phyloP scores from a whole-genome alignment of 352 stramenopile species.

The Thalassiosira delicatula region DNA sequence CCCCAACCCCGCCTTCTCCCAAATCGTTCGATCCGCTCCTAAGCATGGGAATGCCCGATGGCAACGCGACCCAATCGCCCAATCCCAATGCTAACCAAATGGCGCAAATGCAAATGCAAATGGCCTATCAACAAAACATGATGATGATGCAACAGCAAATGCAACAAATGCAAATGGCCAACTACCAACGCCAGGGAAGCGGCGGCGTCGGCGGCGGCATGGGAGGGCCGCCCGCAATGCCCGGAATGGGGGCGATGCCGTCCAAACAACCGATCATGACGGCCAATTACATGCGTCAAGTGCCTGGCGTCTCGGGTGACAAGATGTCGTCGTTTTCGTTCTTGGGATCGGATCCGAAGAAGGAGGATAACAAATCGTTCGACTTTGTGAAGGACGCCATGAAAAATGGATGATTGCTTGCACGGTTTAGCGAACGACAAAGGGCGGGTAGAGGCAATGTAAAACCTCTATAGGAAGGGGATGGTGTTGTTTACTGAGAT shows the following conservation, averaged over 20 bases:
- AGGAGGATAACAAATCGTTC: conserved; percentile 75
- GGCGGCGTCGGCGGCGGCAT: neutral
- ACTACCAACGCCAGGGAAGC: conserved; percentile 21
- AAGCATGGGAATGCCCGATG: conserved; percentile 23
- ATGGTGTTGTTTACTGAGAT: too few species aligned
- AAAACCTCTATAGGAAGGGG: too few species aligned
- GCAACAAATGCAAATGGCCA: conserved; percentile 62
- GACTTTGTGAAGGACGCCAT: conserved; percentile 85
- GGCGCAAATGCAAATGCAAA: conserved; percentile 82
- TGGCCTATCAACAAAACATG: conserved; percentile 71
- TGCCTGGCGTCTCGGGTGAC: conserved; percentile 54
- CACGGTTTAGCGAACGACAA: too few species aligned
- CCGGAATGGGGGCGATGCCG: neutral
- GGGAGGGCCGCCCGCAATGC: conserved; percentile 26
- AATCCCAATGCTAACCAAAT: conserved; percentile 49
- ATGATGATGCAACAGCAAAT: conserved; percentile 68
- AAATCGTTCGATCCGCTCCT: conserved; percentile 61
- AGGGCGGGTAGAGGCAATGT: too few species aligned
- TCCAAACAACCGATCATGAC: conserved; percentile 51
- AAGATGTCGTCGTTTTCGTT: conserved; percentile 69
- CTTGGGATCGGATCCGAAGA: conserved; percentile 55
- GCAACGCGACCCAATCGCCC: conserved; percentile 36
- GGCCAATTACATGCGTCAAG: conserved; percentile 68
- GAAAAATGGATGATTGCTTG: conserved; percentile 65
- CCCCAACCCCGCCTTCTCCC: conserved; percentile 16